Base-by-base conservation (phyloP, 164 flowering plant genomes). In the Amborella trichopoda region DNA sequence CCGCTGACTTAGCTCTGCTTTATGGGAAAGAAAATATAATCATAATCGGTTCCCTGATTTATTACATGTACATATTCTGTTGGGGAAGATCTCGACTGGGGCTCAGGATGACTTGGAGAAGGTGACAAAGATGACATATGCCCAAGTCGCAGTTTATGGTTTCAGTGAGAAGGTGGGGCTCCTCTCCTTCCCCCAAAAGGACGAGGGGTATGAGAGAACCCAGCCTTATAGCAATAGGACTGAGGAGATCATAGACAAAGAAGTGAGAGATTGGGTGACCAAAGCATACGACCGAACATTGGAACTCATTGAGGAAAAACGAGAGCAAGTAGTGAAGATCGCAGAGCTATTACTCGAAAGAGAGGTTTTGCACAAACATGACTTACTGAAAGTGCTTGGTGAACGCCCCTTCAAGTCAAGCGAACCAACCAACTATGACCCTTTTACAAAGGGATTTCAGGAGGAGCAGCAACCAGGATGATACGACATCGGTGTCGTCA, bases 171-270 rank as follows among this genome's bases (percentile, higher is more conserved):
- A 83, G 61, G 91, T 90, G 19, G 98, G 98, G 18, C 66, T 91
- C 26, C 82, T 91, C 26, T 91, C 99, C 23, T 87, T 91, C 55
- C 99, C 96, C 17, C 85, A 48, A 59, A 72, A 76, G 54, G 94
- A 87, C 0, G 96, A 82, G 53, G 12, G 50, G 2, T 68, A 73
- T 23, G 96, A 84, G 65, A 80, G 78, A 87, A 49, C 37, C 36
- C 84, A 87, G 59, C 96, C 99, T 23, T 87, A 82, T 70, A 87
- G 99, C 73, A 91, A 74, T 73, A 78, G 84, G 55, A 91, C 94
- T 0, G 94, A 72, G 2, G 94, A 80, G 2, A 72, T 91, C 6
- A 91, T 91, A 6, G 99, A 91, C 40, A 20, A 26, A 16, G 99
- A 91, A 58, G 98, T 91, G 28, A 64, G 98, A 44, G 98, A 86